phyloP scores from a whole-genome alignment of 164 flowering plant genomes.

The Umbilicus rupestris region DNA sequence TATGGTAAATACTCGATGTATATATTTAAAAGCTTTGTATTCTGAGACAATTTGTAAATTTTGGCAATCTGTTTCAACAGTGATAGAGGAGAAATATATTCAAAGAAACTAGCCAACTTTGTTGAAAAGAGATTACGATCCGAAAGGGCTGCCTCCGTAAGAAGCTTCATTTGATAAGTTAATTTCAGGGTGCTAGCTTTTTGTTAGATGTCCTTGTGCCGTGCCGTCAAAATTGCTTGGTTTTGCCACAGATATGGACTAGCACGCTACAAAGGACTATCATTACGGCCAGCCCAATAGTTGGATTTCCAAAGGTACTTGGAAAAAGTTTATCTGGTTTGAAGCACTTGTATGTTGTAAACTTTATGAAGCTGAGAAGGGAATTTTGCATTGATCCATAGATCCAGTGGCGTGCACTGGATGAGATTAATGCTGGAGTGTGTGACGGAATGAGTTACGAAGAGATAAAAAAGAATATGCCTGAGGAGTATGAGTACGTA shows the following conservation, averaged over 20 bases:
- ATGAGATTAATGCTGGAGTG: conserved; percentile 95
- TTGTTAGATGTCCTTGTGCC: too few relatives aligned
- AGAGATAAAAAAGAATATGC: conserved; percentile 97
- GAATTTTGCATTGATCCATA: conserved; percentile 11
- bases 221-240: not conserved
- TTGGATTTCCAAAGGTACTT: conserved; percentile 90
- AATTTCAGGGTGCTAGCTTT: not conserved
- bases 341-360: not conserved
- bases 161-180: conserved; percentile 27
- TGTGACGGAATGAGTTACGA: conserved; percentile 99
- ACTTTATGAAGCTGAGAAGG: not conserved
- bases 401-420: conserved; percentile 99
- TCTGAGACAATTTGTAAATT: not conserved
- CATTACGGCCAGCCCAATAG: conserved; percentile 81
- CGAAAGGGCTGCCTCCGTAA: conserved; percentile 95
- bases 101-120: conserved; percentile 87
- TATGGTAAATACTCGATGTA: not conserved
- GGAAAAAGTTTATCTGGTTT: not conserved
- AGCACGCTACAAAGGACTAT: conserved; percentile 95
- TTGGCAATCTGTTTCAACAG: conserved; percentile 30
- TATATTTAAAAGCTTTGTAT: not conserved
- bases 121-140: conserved; percentile 83
- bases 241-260: conserved; percentile 75
- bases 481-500: conserved; percentile 87
- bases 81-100: conserved; percentile 79